Evolutionary conservation across 345 rosid genomes (phyloP), one percentile per base, ranked within the genome.

Genomic region (Aquilaria sinensis): DNA sequence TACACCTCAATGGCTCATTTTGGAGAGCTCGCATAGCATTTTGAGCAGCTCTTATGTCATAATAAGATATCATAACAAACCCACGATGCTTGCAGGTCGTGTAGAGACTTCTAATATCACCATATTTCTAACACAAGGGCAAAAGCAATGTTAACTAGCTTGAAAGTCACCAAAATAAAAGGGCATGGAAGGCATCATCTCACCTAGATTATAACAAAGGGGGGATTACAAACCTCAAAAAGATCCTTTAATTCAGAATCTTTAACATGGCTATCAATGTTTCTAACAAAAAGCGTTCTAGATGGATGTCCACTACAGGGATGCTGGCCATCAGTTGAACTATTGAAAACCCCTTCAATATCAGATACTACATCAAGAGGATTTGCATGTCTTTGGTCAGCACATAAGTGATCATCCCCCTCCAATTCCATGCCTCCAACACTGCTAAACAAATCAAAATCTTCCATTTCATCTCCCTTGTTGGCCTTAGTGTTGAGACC

Each of bases 41-140:
- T 56, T 66, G 74, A 53, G 98, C 88, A 56, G 94, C 96, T 68
- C 97, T 81, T 68, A 90, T 80, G 74, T 93, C 97, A 73, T 76
- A 86, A 74, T 87, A 93, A 3, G 97, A 83, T 56, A 93, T 74
- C 78, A 86, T 67, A 56, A 90, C 80, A 76, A 81, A 86, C 49
- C 96, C 96, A 37, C 71, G 82, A 76, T 83, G 86, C 78, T 87
- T 93, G 87, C 87, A 76, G 61, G 92, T 74, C 54, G 92, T 81
- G 59, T 83, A 73, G 62, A 93, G 70, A 62, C 79, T 69, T 56
- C 72, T 80, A 62, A 93, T 75, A 15, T 93, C 97, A 75, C 97
- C 98, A 76, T 77, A 85, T 81, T 69, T 78, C 97, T 93, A 81
- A 65, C 56, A 62, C 31, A 46, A 58, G 45, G 62, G 57, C 15